These are phyloP conservation scores for Plectosphaerella cucumerina DNA, from an alignment of 2,329 filamentous ascomycete species.

Conservation along the genomic window DNA sequence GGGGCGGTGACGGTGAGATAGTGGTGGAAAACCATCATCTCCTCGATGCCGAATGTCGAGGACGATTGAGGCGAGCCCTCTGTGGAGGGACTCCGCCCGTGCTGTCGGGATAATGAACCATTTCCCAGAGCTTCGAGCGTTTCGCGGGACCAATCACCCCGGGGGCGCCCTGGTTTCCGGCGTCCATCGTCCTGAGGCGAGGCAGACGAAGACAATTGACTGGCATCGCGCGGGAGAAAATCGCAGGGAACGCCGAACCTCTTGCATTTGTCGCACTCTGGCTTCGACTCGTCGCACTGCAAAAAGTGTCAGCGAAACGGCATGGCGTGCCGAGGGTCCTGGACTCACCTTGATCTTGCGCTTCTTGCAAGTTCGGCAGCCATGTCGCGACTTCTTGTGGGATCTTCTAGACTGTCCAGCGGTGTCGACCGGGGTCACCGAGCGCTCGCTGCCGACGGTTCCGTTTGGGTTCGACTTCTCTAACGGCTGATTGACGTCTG, in stretches of 20 bases:
- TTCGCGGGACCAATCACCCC: too few species aligned
- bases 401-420: not conserved
- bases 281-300: conserved; percentile 7
- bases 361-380: conserved; percentile 16
- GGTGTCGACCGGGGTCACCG: too few species aligned
- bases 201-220: not conserved
- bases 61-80: too few species aligned
- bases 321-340: too few species aligned
- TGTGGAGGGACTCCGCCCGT: too few species aligned
- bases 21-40: conserved; percentile 9
- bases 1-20: conserved; percentile 4
- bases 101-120: too few species aligned
- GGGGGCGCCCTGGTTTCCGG: too few species aligned
- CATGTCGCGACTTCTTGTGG: conserved; percentile 15
- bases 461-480: too few species aligned
- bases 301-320: not conserved
- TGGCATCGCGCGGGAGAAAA: not conserved
- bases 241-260: conserved; percentile 5
- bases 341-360: conserved; percentile 13
- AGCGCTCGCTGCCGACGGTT: too few species aligned
- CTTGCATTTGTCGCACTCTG: conserved; percentile 3
- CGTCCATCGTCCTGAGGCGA: too few species aligned
- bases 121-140: too few species aligned
- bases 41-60: conserved; percentile 4
- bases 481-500: too few species aligned